Conservation (phyloP, 352 stramenopile genomes). For the Globisporangium apiculatum region DNA sequence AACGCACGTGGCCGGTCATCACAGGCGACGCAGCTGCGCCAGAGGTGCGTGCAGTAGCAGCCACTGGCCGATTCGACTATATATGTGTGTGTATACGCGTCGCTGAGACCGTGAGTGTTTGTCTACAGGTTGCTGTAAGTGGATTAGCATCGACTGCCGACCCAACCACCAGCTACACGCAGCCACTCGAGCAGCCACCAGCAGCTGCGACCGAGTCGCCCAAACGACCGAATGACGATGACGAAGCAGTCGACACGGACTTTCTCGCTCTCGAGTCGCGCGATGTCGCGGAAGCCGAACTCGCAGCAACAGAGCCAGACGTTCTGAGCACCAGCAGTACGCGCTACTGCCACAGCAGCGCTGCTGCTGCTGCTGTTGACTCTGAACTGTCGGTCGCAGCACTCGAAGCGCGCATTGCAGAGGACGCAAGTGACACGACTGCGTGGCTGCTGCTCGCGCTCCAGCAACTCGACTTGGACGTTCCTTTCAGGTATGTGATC, state of each 20-base stretch:
- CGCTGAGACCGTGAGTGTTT: too few species aligned
- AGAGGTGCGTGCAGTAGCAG: not conserved
- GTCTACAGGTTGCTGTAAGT: too few species aligned
- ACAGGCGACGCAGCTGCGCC: not conserved
- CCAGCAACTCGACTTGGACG: conserved; percentile 36
- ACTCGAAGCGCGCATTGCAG: conserved; percentile 25
- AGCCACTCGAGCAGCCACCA: not conserved
- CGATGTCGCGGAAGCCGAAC: not conserved
- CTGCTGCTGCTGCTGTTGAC: conserved; percentile 8
- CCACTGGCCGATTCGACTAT: not conserved
- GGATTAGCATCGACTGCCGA: too few species aligned
- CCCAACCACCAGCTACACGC: not conserved
- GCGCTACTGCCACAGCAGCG: conserved; percentile 26
- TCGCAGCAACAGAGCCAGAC: not conserved
- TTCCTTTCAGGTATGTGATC: conserved; percentile 22
- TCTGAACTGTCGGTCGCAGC: conserved; percentile 4
- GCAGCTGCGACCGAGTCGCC: not conserved
- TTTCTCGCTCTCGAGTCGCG: conserved; percentile 10
- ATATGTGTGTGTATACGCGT: too few species aligned
- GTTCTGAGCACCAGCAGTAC: not conserved
- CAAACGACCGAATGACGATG: too few species aligned
- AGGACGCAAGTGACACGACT: conserved; percentile 21
- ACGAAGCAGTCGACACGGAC: not conserved
- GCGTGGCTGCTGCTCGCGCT: conserved; percentile 49
- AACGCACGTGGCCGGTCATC: conserved; percentile 42